Percentiles rank a stretch among this genome's conserved stretches.
Conservation (phyloP, 169 alveolate genomes). For the Prorocentrum cordatum region DNA sequence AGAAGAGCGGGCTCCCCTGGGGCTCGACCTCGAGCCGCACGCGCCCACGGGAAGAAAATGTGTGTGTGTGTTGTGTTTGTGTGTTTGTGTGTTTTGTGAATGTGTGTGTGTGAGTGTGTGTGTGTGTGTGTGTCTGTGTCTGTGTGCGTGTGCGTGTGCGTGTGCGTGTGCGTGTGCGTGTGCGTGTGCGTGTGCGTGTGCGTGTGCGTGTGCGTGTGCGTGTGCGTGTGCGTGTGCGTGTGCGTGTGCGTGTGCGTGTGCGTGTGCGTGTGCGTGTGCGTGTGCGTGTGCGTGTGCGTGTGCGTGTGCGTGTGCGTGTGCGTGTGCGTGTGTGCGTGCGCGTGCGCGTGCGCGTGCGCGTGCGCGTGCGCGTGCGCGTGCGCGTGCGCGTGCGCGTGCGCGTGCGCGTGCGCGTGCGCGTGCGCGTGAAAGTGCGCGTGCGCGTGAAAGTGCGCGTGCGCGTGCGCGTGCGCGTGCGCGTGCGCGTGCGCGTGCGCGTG, state of each 20-base stretch:
- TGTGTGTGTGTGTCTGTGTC: background rate
- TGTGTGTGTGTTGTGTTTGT: too few relatives aligned
- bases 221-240: background rate
- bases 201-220: background rate
- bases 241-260: background rate
- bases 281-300: background rate
- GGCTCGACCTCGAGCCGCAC: too few relatives aligned
- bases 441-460: background rate
- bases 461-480: constrained; percentile 7
- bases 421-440: background rate
- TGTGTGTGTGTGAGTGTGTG: background rate
- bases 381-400: background rate
- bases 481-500: constrained; percentile 13
- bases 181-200: background rate
- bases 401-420: constrained; percentile 9
- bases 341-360: background rate
- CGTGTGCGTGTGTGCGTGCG: background rate
- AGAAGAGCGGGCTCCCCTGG: too few relatives aligned
- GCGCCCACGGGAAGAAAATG: too few relatives aligned
- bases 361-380: background rate
- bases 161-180: background rate
- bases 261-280: background rate
- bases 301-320: background rate
- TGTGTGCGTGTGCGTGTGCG: background rate
- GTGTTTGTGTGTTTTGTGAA: too few relatives aligned